Evolutionary conservation across 1,139 yeast species (phyloP), one percentile per base, ranked within the genome.

Genomic region (Pichia sp.): DNA sequence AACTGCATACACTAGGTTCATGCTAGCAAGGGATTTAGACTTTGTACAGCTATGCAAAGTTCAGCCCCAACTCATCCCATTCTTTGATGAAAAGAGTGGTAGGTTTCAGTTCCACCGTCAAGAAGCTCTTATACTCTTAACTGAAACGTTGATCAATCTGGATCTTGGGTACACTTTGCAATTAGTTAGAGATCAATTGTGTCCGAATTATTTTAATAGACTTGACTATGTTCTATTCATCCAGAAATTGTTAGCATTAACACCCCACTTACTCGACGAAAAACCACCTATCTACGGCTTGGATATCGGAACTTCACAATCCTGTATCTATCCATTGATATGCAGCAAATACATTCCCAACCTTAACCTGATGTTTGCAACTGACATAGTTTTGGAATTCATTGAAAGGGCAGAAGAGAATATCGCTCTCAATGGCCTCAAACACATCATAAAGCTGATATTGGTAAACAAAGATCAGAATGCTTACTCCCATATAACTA

Each of bases 271-370:
- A 3, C 16, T 10, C 5, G 5, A 16, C 6, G 28, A 4, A 21
- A 43, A 45, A 10, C 6, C 18, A 12, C 15, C 25, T 27, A 14
- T 32, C 12, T 15, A 32, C 9, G 56, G 54, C 2, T 34, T 56
- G 15, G 60, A 56, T 34, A 47, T 57, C 5, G 74, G 74, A 2
- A 60, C 66, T 1, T 72, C 73, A 2, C 59, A 64, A 12, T 54
- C 62, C 31, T 63, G 64, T 8, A 61, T 68, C 1, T 68, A 67
- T 45, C 62, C 69, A 1, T 33, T 68, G 4, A 36, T 67, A 22
- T 63, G 55, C 7, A 38, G 52, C 10, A 40, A 42, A 22, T 23
- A 51, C 20, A 32, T 35, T 22, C 23, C 22, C 13, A 29, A 30
- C 14, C 27, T 40, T 7, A 38, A 40, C 5, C 47, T 27, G 20